These are phyloP conservation scores for Colletotrichum shisoi DNA, from an alignment of 2,329 filamentous ascomycete species.

Conservation along the genomic window DNA sequence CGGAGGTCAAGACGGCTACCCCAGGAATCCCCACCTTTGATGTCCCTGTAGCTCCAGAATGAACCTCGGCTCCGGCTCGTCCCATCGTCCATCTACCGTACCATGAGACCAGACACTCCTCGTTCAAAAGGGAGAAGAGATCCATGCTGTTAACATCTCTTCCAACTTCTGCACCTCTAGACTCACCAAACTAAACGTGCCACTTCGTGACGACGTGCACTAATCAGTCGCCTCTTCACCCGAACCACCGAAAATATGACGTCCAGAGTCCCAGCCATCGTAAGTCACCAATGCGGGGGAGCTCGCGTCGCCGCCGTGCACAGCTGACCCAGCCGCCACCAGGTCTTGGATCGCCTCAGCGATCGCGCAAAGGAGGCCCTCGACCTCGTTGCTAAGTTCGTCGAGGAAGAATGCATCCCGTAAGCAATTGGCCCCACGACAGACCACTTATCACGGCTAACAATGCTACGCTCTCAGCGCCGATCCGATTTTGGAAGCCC, in stretches of 20 bases:
- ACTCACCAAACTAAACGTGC: background rate
- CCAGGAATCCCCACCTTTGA: conserved; percentile 37
- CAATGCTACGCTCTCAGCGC: conserved; percentile 57
- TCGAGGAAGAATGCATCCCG: conserved; percentile 93
- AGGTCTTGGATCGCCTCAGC: conserved; percentile 71
- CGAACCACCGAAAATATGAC: conserved; percentile 39
- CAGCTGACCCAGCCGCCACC: conserved; percentile 21
- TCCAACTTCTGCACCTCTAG: background rate
- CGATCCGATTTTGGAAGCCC: conserved; percentile 80
- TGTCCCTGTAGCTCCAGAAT: conserved; percentile 35
- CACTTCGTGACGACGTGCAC: conserved; percentile 8
- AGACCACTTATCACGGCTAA: conserved; percentile 1
- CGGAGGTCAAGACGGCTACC: conserved; percentile 36
- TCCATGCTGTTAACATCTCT: background rate
- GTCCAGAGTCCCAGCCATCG: conserved; percentile 42
- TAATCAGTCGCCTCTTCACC: background rate
- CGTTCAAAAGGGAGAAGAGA: conserved; percentile 28
- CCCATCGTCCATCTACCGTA: conserved; percentile 27
- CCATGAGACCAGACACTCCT: conserved; percentile 29
- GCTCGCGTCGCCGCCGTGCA: conserved; percentile 5
- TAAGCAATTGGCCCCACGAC: conserved; percentile 47
- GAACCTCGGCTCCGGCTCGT: conserved; percentile 37
- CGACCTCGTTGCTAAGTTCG: conserved; percentile 91
- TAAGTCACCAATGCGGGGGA: conserved; percentile 36
- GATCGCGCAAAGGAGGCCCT: conserved; percentile 84